Evolutionary conservation across 495 filamentous ascomycete genomes (phyloP).

Genomic region (Penicillium maclennaniae): DNA sequence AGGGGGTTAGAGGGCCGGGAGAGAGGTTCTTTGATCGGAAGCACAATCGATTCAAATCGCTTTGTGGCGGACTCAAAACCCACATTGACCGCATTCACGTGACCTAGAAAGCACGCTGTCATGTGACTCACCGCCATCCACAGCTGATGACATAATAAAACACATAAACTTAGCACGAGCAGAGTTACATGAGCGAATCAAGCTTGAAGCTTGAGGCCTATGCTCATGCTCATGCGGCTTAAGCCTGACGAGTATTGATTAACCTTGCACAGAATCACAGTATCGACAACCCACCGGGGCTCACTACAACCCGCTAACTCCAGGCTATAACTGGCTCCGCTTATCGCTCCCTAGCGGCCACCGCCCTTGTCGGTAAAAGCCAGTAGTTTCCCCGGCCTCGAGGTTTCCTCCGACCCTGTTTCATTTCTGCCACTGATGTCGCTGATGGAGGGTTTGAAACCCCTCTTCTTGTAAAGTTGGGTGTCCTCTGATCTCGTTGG

Average conservation of each 20-base stretch:
- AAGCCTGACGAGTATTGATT: background rate
- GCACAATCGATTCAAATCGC: conserved; percentile 39
- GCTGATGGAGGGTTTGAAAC: background rate
- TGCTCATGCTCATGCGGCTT: background rate
- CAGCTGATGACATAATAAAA: background rate
- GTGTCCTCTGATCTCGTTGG: background rate
- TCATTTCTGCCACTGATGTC: background rate
- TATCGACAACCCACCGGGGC: background rate
- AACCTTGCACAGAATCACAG: background rate
- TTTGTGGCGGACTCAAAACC: conserved; percentile 49
- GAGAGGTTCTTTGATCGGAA: conserved; percentile 19
- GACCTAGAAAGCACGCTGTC: conserved; percentile 1
- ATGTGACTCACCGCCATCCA: conserved; percentile 34
- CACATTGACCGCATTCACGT: conserved; percentile 29
- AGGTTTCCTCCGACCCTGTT: background rate
- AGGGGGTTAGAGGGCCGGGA: conserved; percentile 5
- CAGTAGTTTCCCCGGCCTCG: conserved; percentile 1
- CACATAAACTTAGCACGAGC: background rate
- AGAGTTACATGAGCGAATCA: conserved; percentile 3
- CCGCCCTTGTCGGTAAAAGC: conserved; percentile 21
- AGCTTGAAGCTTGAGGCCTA: background rate
- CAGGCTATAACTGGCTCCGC: conserved; percentile 5
- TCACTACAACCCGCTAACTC: background rate
- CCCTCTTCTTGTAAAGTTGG: background rate
- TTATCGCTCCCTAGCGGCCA: conserved; percentile 15